A percentile compares a stretch with the other conserved stretches of the same genome.
These are phyloP conservation scores for Myxozyma neotropica DNA, from an alignment of 805 yeast species.

Conservation along the genomic window DNA sequence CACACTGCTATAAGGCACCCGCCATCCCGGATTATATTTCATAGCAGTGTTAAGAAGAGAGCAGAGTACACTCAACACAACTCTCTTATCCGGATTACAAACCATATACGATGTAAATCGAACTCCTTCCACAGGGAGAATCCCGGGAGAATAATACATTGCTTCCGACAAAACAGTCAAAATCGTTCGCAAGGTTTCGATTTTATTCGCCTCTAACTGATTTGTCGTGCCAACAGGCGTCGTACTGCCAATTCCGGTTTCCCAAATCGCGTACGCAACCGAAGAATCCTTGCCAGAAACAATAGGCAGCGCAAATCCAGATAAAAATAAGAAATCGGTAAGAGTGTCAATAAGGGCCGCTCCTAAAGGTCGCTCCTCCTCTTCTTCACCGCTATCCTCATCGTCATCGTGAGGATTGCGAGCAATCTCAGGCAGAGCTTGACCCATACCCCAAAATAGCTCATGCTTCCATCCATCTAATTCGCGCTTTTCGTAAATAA, in stretches of 20 bases:
- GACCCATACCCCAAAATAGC: constrained; percentile 51
- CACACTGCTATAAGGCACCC: constrained; percentile 42
- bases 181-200: constrained; percentile 66
- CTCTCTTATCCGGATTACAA: constrained; percentile 53
- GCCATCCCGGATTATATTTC: constrained; percentile 43
- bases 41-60: constrained; percentile 67
- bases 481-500: constrained; percentile 58
- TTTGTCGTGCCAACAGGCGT: constrained; percentile 43
- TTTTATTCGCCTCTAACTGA: constrained; percentile 62
- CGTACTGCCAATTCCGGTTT: constrained; percentile 68
- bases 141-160: constrained; percentile 50
- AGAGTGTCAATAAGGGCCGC: constrained; percentile 45
- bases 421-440: not conserved
- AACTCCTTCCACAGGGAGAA: constrained; percentile 57
- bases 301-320: constrained; percentile 56
- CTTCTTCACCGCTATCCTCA: not conserved
- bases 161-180: constrained; percentile 63
- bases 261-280: constrained; percentile 63
- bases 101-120: constrained; percentile 60
- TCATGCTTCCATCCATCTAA: constrained; percentile 43
- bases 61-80: constrained; percentile 56
- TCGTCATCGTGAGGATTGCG: not conserved
- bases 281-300: constrained; percentile 35
- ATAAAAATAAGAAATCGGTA: constrained; percentile 55
- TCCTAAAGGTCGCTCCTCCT: constrained; percentile 41